Evolutionary conservation across 495 filamentous ascomycete species (phyloP), one percentile per base, ranked within the genome.

Genomic region (Oleoguttula mirabilis): DNA sequence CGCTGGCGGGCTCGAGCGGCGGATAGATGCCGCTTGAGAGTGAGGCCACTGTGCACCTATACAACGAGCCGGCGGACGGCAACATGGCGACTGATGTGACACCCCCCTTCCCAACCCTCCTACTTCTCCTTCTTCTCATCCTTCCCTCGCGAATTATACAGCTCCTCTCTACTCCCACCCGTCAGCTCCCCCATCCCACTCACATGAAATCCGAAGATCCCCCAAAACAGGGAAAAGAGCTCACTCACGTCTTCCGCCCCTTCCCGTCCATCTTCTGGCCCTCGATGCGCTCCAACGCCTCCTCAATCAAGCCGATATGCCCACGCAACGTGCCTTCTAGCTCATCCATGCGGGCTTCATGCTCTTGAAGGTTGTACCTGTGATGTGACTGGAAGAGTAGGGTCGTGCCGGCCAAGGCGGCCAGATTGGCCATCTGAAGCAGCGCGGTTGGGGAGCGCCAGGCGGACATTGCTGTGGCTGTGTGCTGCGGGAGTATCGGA

Each of bases 261-360:
- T 45, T 43, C 23, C 35, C 48, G 14, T 43, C 36, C 34, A 39
- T 48, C 31, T 33, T 34, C 41, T 55, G 57, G 21, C 50, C 51
- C 36, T 61, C 63, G 14, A 67, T 37, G 15, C 64, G 46, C 39
- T 67, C 65, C 17, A 70, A 43, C 7, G 57, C 51, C 35, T 67
- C 66, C 43, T 68, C 66, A 27, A 68, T 67, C 19, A 64, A 32
- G 4, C 66, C 65, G 43, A 66, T 68, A 41, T 70, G 66, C 7
- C 66, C 65, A 40, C 67, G 46, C 22, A 68, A 43, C 3, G 67
- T 68, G 3, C 66, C 66, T 48, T 68, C 66, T 10, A 68, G 48
- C 38, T 68, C 67, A 39, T 68, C 65, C 50, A 64, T 61, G 17
- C 65, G 54, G 17, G 66, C 66, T 45, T 68, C 66, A 47, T 66